Evolutionary conservation across 257 asterid genomes (phyloP), one percentile per base, ranked within the genome.

Genomic region (Jasminum sambac): DNA sequence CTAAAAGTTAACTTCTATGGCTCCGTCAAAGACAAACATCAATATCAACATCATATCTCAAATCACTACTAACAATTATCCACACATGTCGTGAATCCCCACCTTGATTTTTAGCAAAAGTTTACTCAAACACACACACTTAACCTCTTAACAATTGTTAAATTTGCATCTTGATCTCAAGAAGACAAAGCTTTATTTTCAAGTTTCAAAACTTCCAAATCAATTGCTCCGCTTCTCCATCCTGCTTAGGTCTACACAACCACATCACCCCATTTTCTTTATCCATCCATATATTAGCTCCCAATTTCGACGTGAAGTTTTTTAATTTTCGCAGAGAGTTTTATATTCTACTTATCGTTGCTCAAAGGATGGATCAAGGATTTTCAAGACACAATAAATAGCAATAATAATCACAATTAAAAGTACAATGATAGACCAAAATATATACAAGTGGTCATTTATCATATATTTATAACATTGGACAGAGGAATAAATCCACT

Each of bases 151-250:
- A 21, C 2, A 44, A 48, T 48, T 48, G 58, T 17, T 48, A 16
- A 16, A n/a, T 17, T 23, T n/a, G 58, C 58, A 48, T 23, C 25
- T 48, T 24, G n/a, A 48, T 17, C 25, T 48, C 58, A 48, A 48
- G n/a, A 37, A 17, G n/a, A 23, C 13, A 14, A 36, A 9, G n/a
- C 25, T 63, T 36, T 14, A 8, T 63, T 37, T 77, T 66, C 36
- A 30, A 30, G 36, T 30, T 30, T 30, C 62, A 11, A 38, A 19
- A 30, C 66, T 16, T 21, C 41, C 13, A 75, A 67, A 52, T 75
- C 66, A 25, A 30, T 46, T 21, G 6, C 57, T 46, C 0, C 16
- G 57, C 17, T 46, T 46, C n/a, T 14, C 57, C 16, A 48, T 48
- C 58, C 23, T 16, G 7, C 24, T 6, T 48, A 48, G 58, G 23